Base-by-base conservation (phyloP, 2,329 filamentous ascomycete species). In the Periconia macrospinosa region DNA sequence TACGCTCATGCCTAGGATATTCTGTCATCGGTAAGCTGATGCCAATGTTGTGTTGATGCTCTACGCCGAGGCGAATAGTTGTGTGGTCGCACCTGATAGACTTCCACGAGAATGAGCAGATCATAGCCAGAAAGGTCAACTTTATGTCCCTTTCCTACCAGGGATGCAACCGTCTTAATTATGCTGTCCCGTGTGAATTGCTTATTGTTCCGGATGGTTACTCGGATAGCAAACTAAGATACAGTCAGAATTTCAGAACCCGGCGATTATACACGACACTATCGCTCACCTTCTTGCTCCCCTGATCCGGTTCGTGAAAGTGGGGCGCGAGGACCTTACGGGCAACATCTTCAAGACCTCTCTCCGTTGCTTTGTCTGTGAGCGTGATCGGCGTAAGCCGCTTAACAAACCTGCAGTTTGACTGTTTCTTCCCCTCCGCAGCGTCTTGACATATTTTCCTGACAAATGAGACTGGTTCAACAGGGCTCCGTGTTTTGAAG, bases 61-160 rank as follows among this genome's bases (percentile, higher is more conserved):
- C 11, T 45, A 45, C 45, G 53, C 23, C 8, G n/a, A 41, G 30
- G 46, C 42, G 35, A 30, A 30, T 40, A 45, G 17, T 35, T 45
- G 40, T 55, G 47, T 59, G 54, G 56, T 69, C 80, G 62, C 81
- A 90, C 90, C 83, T 91, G 86, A 72, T 89, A 93, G 52, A 94
- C 82, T 65, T 94, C 90, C 52, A 94, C 85, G 56, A 93, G 75
- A 61, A 94, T 87, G 30, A 92, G 84, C 68, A 90, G 85, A 75
- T 93, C 89, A 33, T 90, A 89, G n/a, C 81, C 82, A 45, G 81
- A 83, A n/a, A 95, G 81, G 64, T 92, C 86, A 54, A 94, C 91
- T 65, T 86, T 88, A 74, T 94, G 90, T 40, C 81, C 80, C 10
- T 81, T 76, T 47, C 86, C 85, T 56, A 92, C 83, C 30, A 86